Evolutionary conservation across 1,284 basidiomycete species (phyloP).

Genomic region (Rhodotorula sp.): DNA sequence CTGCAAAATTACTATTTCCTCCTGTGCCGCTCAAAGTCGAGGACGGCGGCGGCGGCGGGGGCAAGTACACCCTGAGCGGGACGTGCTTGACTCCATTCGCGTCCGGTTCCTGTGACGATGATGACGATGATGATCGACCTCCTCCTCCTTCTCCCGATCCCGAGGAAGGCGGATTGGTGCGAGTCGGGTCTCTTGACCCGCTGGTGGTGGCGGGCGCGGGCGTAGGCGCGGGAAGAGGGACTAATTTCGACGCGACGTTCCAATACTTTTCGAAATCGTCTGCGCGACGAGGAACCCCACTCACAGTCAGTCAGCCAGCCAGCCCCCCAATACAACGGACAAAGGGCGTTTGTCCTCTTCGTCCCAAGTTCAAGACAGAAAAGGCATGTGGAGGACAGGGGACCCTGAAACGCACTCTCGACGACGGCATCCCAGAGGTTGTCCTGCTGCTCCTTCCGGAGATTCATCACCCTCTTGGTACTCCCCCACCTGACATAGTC

Average conservation of each 20-base stretch:
- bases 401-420: conserved; percentile 16
- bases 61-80: conserved; percentile 84
- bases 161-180: too few relatives aligned
- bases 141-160: too few relatives aligned
- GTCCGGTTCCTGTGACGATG: conserved; percentile 55
- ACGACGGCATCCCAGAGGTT: conserved; percentile 89
- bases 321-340: too few relatives aligned
- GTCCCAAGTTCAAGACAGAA: too few relatives aligned
- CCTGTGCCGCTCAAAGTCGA: too few relatives aligned
- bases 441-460: conserved; percentile 85
- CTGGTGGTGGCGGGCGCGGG: conserved; percentile 42
- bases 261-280: conserved; percentile 95
- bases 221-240: conserved; percentile 55
- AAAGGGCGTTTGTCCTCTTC: too few relatives aligned
- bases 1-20: too few relatives aligned
- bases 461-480: conserved; percentile 82
- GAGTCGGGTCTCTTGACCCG: too few relatives aligned
- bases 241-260: conserved; percentile 80
- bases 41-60: conserved; percentile 45
- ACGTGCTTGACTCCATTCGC: conserved; percentile 81
- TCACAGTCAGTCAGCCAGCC: too few relatives aligned
- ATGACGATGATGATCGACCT: conserved; percentile 54
- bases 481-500: conserved; percentile 94
- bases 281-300: conserved; percentile 47
- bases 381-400: too few relatives aligned